Base-by-base conservation (phyloP, 495 filamentous ascomycete species). In the Hypoxylon crocopeplum region DNA sequence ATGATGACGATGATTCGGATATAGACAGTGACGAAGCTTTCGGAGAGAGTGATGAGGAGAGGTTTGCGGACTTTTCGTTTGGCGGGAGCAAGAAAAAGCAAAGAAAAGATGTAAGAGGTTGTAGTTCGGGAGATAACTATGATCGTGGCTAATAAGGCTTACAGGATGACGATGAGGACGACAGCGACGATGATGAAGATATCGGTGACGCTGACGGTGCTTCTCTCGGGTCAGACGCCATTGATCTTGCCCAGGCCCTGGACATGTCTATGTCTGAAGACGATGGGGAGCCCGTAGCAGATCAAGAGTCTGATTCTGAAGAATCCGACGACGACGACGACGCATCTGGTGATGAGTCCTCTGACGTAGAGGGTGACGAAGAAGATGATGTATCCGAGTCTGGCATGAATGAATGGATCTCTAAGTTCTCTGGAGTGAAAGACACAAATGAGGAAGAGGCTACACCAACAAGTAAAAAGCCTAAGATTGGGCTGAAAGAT, bases 11-110 rank as follows among this genome's bases (percentile, higher is more conserved):
- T 46, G 91, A 93, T 56, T 88, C 84, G 22, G 92, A 95, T 56
- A 76, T 98, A 41, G 92, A 98, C 69, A 92, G 88, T 59, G 93
- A 97, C 54, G 93, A 97, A 68, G 93, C 93, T 25, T 88, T 97
- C 79, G 93, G 92, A 7, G 87, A 87, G 53, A 93, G 90, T 60
- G 91, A 96, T 64, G 86, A 93, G 71, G 91, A 96, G 65, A 77
- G 78, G 57, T 94, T 94, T 63, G 87, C 89, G 33, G 86, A 84
- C 6, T 93, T 83, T 71, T 77, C 82, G 2, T 96, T 96, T 64
- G 76, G 85, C 2, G 88, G 87, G 34, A 89, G 84, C 60, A 84
- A 73, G 49, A 80, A 74, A 34, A 34, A 72, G 56, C 52, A 51
- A 11, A 69, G 69, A 46, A 73, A 81, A n/a, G 81, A 77, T 7